Conservation (phyloP, 768 basidiomycete genomes). For the Tulasnella sp. region DNA sequence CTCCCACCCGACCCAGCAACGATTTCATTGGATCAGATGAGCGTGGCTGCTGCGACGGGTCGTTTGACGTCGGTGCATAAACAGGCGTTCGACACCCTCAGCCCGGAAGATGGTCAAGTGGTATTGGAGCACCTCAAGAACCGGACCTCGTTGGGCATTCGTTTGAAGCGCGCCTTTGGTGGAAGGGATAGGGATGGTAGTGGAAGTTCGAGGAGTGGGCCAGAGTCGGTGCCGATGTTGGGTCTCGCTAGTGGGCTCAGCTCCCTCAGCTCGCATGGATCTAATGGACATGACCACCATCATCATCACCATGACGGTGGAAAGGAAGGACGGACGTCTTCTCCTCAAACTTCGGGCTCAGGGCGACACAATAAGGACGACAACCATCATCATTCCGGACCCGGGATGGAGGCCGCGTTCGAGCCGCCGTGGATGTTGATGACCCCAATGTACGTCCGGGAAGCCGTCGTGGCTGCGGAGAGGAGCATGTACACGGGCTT, state of each 20-base stretch:
- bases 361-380: slow-evolving; percentile 3
- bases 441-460: slow-evolving; percentile 51
- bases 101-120: slow-evolving; percentile 12
- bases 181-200: neutral
- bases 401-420: slow-evolving; percentile 22
- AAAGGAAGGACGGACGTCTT: neutral
- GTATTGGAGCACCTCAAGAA: slow-evolving; percentile 14
- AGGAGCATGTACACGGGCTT: slow-evolving; percentile 11
- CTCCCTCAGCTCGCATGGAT: neutral
- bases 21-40: slow-evolving; percentile 10
- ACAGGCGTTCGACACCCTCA: slow-evolving; percentile 11
- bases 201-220: neutral
- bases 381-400: neutral
- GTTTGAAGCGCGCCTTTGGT: slow-evolving; percentile 16
- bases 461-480: slow-evolving; percentile 28
- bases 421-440: slow-evolving; percentile 55
- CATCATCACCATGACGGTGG: neutral
- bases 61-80: slow-evolving; percentile 7
- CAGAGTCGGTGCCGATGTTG: too few species aligned
- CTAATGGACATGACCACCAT: neutral
- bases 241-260: neutral
- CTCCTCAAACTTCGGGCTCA: neutral
- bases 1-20: neutral
- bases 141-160: slow-evolving; percentile 5
- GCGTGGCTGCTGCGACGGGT: slow-evolving; percentile 7